Base-by-base conservation (phyloP, 352 stramenopile genomes). In the Lagenidium giganteum region DNA sequence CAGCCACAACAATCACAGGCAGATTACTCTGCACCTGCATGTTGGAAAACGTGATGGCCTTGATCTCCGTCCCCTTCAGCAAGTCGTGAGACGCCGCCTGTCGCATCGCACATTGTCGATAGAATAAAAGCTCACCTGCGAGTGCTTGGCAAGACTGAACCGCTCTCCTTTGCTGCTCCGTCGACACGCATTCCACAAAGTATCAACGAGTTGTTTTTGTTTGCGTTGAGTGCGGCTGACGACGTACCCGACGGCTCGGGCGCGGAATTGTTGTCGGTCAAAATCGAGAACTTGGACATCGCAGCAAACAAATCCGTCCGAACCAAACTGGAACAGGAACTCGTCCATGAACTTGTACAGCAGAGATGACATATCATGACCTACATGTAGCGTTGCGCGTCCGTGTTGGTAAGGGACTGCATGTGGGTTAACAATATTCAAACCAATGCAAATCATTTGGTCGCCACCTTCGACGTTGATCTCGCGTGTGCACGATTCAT, bases 11-110 rank as follows among this genome's bases (percentile, higher is more conserved):
- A 32, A 9, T 9, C 28, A 32, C 9, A 32, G 28, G 9, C 28
- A 32, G 28, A 14, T 32, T 14, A 9, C 14, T 9, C 9, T 32
- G 47, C 31, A 87, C 59, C 58, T 87, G 73, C 81, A 93, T 90
- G 44, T 77, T 79, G 51, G 64, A 87, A 44, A 88, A 91, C 5
- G 78, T 93, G 30, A 93, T 83, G 4, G 81, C 81, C 47, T 93
- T 93, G 17, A 91, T 58, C 44, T 93, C 81, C 11, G 70, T 87
- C 9, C 78, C 81, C 48, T 87, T 64, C 0, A 24, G 6, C 4
- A n/a, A 31, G 23, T 14, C 28, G 14, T 32, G 28, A 14, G 28
- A 14, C 28, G 14, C 14, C 28, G 14, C 14, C 28, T 14, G 9
- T 32, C 14, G 28, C 9, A 14, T n/a, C n/a, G n/a, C 1, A 3